Percentiles rank a stretch among this genome's conserved stretches.
Conservation (phyloP, 2,329 filamentous ascomycete species). For the Exophiala mesophila region DNA sequence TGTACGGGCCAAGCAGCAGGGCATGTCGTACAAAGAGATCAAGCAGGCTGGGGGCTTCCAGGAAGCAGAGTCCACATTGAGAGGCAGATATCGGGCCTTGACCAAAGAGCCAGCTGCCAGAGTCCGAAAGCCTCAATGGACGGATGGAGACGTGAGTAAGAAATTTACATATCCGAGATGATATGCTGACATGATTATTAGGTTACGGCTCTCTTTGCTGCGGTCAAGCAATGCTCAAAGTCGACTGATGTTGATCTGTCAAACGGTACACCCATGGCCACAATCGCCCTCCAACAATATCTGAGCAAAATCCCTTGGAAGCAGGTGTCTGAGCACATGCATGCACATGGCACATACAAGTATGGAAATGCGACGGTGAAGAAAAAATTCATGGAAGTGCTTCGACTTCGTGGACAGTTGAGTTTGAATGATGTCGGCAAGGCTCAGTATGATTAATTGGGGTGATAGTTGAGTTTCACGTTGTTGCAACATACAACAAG, state of each 20-base stretch:
- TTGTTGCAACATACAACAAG: too few species aligned
- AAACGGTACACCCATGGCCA: constrained; percentile 7
- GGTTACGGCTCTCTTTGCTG: constrained; percentile 39
- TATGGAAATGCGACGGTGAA: constrained; percentile 60
- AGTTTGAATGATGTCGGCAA: too few species aligned
- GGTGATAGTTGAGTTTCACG: too few species aligned
- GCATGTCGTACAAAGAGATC: constrained; percentile 46
- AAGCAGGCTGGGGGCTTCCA: constrained; percentile 39
- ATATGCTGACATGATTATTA: too few species aligned
- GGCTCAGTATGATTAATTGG: too few species aligned
- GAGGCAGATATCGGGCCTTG: constrained; percentile 43
- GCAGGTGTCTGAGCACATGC: constrained; percentile 52
- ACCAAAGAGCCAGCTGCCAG: constrained; percentile 43
- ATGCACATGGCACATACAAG: constrained; percentile 51
- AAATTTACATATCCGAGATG: too few species aligned
- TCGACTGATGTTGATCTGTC: constrained; percentile 8
- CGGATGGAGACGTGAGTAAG: constrained; percentile 39
- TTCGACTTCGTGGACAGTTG: neutral
- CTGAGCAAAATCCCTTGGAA: constrained; percentile 54
- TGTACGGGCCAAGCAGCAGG: constrained; percentile 37
- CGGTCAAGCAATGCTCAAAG: constrained; percentile 30
- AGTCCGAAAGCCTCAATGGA: constrained; percentile 43
- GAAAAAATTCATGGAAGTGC: constrained; percentile 55
- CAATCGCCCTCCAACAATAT: constrained; percentile 14
- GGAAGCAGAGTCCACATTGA: constrained; percentile 46